Base-by-base conservation (phyloP, 257 asterid genomes). In the Ehretia macrophylla region DNA sequence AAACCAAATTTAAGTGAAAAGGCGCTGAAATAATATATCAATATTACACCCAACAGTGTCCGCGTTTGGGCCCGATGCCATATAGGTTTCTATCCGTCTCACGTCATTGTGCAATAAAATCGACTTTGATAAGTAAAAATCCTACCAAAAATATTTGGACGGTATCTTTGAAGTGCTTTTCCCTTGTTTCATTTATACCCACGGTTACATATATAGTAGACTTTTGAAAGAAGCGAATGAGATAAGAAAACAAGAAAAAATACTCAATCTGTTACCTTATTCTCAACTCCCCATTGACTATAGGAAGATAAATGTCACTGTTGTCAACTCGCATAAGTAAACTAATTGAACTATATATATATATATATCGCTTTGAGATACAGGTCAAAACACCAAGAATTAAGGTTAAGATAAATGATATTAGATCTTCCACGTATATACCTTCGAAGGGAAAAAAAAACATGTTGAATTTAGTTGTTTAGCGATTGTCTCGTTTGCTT, bases 311-410 rank as follows among this genome's bases (percentile, higher is more conserved):
- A 53, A 54, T 22, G 51, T 38, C 18, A 17, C 10, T 19, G 54
- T 63, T 51, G 58, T 53, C 56, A 51, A 63, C 46, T 20, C n/a
- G 27, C 39, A 63, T 47, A 60, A 60, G 65, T 13, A 58, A 47
- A 22, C 55, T 32, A n/a, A n/a, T n/a, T 47, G 46, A 38, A 23
- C 40, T 13, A 45, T 16, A n/a, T n/a, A n/a, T n/a, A n/a, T 1
- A 38, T 45, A n/a, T 4, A 18, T 18, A n/a, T 23, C 32, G 8
- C 20, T 47, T 42, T 10, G 47, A 14, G 47, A 38, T 14, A 59
- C 42, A n/a, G 49, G 55, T 46, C 65, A 46, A 46, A 19, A 47
- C 56, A 14, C 9, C 17, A 52, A 1, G 17, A 0, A 1, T 32
- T 13, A 35, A 32, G 44, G 8, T 56, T 56, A 21, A 55, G 3